Evolutionary conservation across 176 grass and related monocot genomes (phyloP).

Genomic region (Oryza coarctata): DNA sequence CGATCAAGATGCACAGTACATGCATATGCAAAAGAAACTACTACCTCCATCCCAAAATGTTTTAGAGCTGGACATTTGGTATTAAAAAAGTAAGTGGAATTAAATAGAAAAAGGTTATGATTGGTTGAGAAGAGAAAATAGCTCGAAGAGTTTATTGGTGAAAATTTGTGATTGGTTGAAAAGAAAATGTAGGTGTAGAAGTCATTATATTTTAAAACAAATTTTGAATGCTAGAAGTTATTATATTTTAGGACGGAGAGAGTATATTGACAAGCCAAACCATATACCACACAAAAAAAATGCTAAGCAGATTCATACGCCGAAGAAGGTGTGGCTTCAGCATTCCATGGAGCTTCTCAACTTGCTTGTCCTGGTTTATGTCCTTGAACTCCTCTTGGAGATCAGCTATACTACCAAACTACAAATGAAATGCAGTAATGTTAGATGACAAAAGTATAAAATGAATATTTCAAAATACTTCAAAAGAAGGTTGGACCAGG

Average conservation of each 20-base stretch:
- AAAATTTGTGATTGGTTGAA: no score
- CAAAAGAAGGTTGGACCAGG: not conserved
- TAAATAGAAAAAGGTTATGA: no score
- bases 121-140: no score
- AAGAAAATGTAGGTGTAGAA: no score
- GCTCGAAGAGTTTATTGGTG: no score
- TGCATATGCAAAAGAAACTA: not conserved
- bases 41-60: no score
- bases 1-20: conserved; percentile 13
- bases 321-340: conserved; percentile 95
- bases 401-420: conserved; percentile 98
- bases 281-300: conserved; percentile 11
- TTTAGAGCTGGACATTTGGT: no score
- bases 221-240: no score
- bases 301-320: conserved; percentile 56
- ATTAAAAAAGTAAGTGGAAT: no score
- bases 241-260: no score
- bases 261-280: not conserved
- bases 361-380: conserved; percentile 95
- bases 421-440: conserved; percentile 34
- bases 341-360: conserved; percentile 95
- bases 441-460: conserved; percentile 5
- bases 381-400: conserved; percentile 97
- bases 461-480: conserved; percentile 8
- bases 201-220: no score